Percentiles rank a stretch among this genome's conserved stretches.
phyloP scores from a whole-genome alignment of 768 basidiomycete species.

The Roridomyces roridus region DNA sequence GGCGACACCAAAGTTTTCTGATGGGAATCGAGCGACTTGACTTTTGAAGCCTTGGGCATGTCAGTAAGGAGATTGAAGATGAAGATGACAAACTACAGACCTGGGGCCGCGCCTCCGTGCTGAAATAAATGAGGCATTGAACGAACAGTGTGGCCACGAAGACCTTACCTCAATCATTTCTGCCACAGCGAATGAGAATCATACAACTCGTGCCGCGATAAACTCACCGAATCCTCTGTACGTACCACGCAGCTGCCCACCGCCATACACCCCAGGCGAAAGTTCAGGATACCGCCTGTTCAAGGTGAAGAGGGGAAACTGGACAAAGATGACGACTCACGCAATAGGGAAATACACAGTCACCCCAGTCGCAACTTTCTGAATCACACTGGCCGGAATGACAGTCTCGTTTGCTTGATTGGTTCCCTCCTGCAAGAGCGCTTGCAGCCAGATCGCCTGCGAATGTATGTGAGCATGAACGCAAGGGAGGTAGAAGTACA shows the following conservation, averaged over 20 bases:
- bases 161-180: no score
- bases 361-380: constrained; percentile 24
- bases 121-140: background rate
- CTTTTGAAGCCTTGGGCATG: constrained; percentile 25
- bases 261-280: constrained; percentile 31
- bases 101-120: constrained; percentile 9
- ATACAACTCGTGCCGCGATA: no score
- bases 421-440: constrained; percentile 17
- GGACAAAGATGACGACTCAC: no score
- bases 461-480: background rate
- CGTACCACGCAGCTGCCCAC: constrained; percentile 25
- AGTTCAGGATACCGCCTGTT: constrained; percentile 25
- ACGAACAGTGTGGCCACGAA: no score
- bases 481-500: background rate
- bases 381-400: constrained; percentile 25
- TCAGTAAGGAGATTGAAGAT: background rate
- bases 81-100: background rate
- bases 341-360: constrained; percentile 19
- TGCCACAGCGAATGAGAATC: no score
- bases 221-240: constrained; percentile 25
- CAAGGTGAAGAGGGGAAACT: background rate
- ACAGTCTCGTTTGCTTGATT: constrained; percentile 21
- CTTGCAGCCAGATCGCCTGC: constrained; percentile 30
- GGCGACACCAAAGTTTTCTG: constrained; percentile 32
- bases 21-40: constrained; percentile 30